A percentile compares a stretch with the other conserved stretches of the same genome.
phyloP scores from a whole-genome alignment of 139 green algal species.

The Chlorella sp. region DNA sequence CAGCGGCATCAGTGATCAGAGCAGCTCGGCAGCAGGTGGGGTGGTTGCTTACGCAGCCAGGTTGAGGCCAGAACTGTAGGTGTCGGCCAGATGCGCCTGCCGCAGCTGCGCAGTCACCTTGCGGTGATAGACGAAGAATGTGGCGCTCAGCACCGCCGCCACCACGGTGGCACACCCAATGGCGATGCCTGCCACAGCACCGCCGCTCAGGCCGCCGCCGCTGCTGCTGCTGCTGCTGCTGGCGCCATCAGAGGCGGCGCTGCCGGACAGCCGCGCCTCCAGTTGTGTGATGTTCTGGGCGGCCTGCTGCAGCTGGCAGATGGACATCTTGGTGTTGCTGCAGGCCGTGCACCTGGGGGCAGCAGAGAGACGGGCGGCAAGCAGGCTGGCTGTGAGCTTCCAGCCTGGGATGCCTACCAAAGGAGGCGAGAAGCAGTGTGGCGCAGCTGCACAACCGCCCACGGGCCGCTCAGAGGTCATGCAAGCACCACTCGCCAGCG shows the following conservation, averaged over 20 bases:
- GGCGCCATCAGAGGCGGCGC: neutral
- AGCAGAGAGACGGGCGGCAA: no score
- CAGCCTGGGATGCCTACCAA: no score
- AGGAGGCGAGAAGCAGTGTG: no score
- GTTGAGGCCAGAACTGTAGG: no score
- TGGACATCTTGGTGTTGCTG: neutral
- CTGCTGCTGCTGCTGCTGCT: neutral
- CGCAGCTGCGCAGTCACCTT: neutral
- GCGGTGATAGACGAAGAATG: neutral
- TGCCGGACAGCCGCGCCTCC: neutral
- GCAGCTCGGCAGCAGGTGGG: no score
- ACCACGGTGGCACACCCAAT: neutral
- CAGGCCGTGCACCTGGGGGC: conserved; percentile 3
- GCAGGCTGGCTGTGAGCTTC: no score
- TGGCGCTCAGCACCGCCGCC: neutral
- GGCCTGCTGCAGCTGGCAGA: conserved; percentile 25
- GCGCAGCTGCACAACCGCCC: no score
- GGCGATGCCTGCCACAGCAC: conserved; percentile 16
- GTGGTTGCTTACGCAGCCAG: no score
- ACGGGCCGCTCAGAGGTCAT: no score
- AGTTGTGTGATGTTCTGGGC: neutral
- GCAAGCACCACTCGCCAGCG: no score
- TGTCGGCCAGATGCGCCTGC: neutral
- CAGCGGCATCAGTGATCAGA: no score
- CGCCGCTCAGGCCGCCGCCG: conserved; percentile 8